Evolutionary conservation across 139 green algal genomes (phyloP).

Genomic region (Chlamydomonas urium): DNA sequence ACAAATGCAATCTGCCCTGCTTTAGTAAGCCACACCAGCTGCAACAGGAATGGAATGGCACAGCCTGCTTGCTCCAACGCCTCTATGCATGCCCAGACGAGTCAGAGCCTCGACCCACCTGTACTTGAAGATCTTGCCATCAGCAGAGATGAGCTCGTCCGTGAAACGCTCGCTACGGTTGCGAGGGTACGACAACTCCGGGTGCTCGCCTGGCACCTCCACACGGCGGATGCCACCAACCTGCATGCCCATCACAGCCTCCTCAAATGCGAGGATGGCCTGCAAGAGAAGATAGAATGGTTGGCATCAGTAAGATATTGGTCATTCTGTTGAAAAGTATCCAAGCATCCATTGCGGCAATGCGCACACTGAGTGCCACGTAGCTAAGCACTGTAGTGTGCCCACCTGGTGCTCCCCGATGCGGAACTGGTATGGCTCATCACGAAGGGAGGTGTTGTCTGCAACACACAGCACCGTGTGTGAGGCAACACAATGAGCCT

Average conservation of each 20-base stretch:
- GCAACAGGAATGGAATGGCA: too few species aligned
- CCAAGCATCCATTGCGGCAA: neutral
- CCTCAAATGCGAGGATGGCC: slow-evolving; percentile 16
- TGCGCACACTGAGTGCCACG: neutral
- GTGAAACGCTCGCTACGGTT: slow-evolving; percentile 43
- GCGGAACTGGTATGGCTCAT: slow-evolving; percentile 72
- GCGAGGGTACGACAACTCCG: slow-evolving; percentile 50
- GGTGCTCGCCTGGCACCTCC: slow-evolving; percentile 55
- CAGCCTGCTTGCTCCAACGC: too few species aligned
- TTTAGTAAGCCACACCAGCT: too few species aligned
- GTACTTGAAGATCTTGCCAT: slow-evolving; percentile 48
- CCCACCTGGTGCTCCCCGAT: slow-evolving; percentile 52
- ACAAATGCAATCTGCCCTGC: too few species aligned
- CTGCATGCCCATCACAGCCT: slow-evolving; percentile 10
- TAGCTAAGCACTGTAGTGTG: neutral
- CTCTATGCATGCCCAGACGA: too few species aligned
- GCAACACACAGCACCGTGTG: too few species aligned
- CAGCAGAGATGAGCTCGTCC: slow-evolving; percentile 27
- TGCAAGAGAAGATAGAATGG: neutral
- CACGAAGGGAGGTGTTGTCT: slow-evolving; percentile 62
- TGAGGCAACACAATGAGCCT: too few species aligned
- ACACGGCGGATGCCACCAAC: slow-evolving; percentile 39
- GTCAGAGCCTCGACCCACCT: slow-evolving; percentile 16
- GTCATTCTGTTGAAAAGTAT: neutral
- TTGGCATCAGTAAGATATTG: neutral